phyloP scores from a whole-genome alignment of 1,139 yeast species.

The Entelexis paramagnoliae region DNA sequence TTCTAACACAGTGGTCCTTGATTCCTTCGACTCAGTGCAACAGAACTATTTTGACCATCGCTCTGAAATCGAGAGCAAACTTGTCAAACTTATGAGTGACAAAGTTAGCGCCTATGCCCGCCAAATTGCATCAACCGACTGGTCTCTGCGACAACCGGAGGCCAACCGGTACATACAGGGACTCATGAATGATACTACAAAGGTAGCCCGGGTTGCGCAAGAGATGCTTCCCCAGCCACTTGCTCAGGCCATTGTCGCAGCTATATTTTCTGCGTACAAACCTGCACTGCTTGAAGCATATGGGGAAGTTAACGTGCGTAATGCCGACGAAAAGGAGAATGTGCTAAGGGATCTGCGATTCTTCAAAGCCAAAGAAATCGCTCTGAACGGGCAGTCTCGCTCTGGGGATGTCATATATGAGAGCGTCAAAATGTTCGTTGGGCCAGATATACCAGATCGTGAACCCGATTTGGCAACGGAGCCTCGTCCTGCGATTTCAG shows the following conservation, averaged over 20 bases:
- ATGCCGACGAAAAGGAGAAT: constrained; percentile 28
- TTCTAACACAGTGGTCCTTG: background rate
- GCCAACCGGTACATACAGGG: constrained; percentile 55
- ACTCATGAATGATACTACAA: constrained; percentile 54
- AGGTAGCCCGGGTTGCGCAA: constrained; percentile 51
- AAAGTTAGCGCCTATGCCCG: constrained; percentile 35
- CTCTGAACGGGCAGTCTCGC: constrained; percentile 52
- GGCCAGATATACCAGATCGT: constrained; percentile 26
- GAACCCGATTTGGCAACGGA: background rate
- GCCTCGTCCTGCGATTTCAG: background rate
- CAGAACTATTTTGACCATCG: constrained; percentile 48
- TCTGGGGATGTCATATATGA: constrained; percentile 61
- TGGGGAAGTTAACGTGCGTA: constrained; percentile 42
- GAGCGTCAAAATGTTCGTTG: constrained; percentile 44
- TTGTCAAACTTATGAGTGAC: constrained; percentile 61
- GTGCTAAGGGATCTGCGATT: constrained; percentile 55
- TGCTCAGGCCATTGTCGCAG: constrained; percentile 31
- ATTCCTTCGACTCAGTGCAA: constrained; percentile 23
- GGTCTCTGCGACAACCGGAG: constrained; percentile 35
- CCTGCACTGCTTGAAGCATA: constrained; percentile 46
- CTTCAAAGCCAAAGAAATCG: constrained; percentile 50
- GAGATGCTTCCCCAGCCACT: constrained; percentile 49
- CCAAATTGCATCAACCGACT: constrained; percentile 40
- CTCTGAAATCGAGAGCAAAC: constrained; percentile 53
- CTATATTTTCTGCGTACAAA: constrained; percentile 51